Base-by-base conservation (phyloP, 192 early-diverging fungal species). In the Coemansia sp. region DNA sequence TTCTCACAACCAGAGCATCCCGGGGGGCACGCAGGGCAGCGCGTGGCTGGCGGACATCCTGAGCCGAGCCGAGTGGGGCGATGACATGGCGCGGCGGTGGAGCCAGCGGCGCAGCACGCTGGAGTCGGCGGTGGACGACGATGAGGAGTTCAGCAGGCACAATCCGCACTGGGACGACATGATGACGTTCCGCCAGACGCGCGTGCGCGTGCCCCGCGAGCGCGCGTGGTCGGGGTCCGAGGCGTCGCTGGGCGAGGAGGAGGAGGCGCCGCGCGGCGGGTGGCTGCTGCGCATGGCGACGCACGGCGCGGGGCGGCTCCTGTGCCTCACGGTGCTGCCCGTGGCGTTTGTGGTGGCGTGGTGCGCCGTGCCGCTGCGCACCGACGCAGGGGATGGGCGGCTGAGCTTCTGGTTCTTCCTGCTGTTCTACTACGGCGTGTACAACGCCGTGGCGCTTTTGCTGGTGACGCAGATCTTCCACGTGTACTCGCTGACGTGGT, bases 341-440 rank as follows among this genome's bases (percentile, higher is more conserved):
- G 86, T 86, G n/a, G 35, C 61, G 4, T 35, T 80, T 33, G 87
- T 87, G 21, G 50, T 90, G 31, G 46, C 62, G 14, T 90, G 87
- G 87, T 87, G 84, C 69, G 67, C 87, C 3, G 81, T 88, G 59
- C 87, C 87, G 44, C 74, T 88, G 37, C 77, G 70, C 2, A 83
- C 78, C 3, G 81, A 87, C 57, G n/a, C n/a, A n/a, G n/a, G n/a
- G n/a, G n/a, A 61, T 11, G 59, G 66, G 67, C 50, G 67, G 56
- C 68, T 92, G 74, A 90, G 91, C 71, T 92, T 92, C 75, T 92
- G 91, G 91, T 91, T 85, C 78, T 92, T 92, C 62, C 69, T 92
- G 40, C 82, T 90, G 72, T 91, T 87, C 69, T 92, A 91, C 81
- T 92, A 89, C 75, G 91, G 91, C 17, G 59, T 86, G 8, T 92